A percentile compares a stretch with the other conserved stretches of the same genome.
These are phyloP conservation scores for Chaetomium fimeti DNA, from an alignment of 495 filamentous ascomycete species.

Conservation along the genomic window DNA sequence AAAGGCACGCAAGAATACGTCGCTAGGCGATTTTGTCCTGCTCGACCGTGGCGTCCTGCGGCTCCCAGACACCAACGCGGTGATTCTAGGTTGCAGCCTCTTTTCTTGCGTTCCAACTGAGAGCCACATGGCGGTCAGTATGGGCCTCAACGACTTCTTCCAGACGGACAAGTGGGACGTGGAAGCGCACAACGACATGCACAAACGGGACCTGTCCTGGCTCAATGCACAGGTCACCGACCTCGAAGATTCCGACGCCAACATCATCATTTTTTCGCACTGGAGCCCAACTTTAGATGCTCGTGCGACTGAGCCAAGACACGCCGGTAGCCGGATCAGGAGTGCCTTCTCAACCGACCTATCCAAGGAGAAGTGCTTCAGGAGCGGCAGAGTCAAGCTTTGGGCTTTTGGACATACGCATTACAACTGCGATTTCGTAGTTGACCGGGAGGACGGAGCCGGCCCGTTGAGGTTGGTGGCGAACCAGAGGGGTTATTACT, in stretches of 20 bases:
- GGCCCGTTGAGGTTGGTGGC: constrained; percentile 37
- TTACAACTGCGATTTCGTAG: constrained; percentile 48
- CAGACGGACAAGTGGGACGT: neutral
- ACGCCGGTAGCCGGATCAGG: constrained; percentile 42
- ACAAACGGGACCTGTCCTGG: constrained; percentile 49
- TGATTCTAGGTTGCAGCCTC: constrained; percentile 33
- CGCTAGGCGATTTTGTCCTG: constrained; percentile 10
- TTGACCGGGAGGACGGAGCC: constrained; percentile 11
- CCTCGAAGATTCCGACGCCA: constrained; percentile 32
- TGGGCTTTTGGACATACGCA: constrained; percentile 62
- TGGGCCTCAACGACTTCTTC: constrained; percentile 43
- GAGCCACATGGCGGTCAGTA: constrained; percentile 36
- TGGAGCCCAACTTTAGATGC: constrained; percentile 47
- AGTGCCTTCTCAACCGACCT: constrained; percentile 52
- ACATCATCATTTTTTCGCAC: constrained; percentile 54
- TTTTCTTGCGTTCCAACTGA: constrained; percentile 41
- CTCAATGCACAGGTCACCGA: constrained; percentile 51
- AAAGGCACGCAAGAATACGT: neutral
- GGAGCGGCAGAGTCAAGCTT: constrained; percentile 42
- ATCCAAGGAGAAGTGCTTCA: constrained; percentile 46
- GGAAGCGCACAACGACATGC: constrained; percentile 43
- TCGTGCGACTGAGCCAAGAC: constrained; percentile 42
- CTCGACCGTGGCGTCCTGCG: constrained; percentile 34
- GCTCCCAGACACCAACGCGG: constrained; percentile 25
- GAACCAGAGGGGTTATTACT: constrained; percentile 40